Evolutionary conservation across 306 rosid genomes (phyloP).

Genomic region (Cotoneaster glaucophyllus): DNA sequence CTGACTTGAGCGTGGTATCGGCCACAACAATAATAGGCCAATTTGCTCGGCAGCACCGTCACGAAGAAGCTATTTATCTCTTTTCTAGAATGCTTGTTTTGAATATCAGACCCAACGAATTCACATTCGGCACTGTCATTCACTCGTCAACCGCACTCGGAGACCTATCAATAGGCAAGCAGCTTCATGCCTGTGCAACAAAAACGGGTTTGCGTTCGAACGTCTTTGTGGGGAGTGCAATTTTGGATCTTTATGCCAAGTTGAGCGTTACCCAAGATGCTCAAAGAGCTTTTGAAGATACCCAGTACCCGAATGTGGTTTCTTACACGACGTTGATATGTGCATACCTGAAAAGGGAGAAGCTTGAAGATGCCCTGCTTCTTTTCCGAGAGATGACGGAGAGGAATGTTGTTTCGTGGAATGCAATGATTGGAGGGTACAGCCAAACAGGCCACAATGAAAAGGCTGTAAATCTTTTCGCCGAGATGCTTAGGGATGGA

Average conservation of each 20-base stretch:
- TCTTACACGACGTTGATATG: slow-evolving; percentile 69
- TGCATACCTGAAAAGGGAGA: slow-evolving; percentile 57
- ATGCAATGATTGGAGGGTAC: slow-evolving; percentile 75
- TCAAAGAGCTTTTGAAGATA: slow-evolving; percentile 49
- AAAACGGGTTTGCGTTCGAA: slow-evolving; percentile 48
- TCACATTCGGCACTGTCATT: slow-evolving; percentile 67
- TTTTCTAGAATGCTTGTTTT: slow-evolving; percentile 59
- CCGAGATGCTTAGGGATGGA: slow-evolving; percentile 64
- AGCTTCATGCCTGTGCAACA: slow-evolving; percentile 58
- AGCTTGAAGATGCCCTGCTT: slow-evolving; percentile 49
- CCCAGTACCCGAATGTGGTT: slow-evolving; percentile 60
- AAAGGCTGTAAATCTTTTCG: slow-evolving; percentile 60
- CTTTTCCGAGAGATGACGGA: slow-evolving; percentile 65
- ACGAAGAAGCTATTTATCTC: slow-evolving; percentile 48
- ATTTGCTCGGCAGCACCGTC: slow-evolving; percentile 34
- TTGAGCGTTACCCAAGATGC: slow-evolving; percentile 54
- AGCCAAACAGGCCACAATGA: slow-evolving; percentile 83
- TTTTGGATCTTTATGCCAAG: slow-evolving; percentile 70
- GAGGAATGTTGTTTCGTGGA: slow-evolving; percentile 80
- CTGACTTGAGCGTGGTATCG: slow-evolving; percentile 45
- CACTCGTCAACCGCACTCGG: slow-evolving; percentile 43
- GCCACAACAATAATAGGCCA: slow-evolving; percentile 56
- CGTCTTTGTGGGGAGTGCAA: slow-evolving; percentile 77
- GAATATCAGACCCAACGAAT: slow-evolving; percentile 56
- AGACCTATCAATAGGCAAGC: slow-evolving; percentile 44